Evolutionary conservation across 192 early-diverging fungal species (phyloP), one percentile per base, ranked within the genome.

Genomic region (Coemansia sp.): DNA sequence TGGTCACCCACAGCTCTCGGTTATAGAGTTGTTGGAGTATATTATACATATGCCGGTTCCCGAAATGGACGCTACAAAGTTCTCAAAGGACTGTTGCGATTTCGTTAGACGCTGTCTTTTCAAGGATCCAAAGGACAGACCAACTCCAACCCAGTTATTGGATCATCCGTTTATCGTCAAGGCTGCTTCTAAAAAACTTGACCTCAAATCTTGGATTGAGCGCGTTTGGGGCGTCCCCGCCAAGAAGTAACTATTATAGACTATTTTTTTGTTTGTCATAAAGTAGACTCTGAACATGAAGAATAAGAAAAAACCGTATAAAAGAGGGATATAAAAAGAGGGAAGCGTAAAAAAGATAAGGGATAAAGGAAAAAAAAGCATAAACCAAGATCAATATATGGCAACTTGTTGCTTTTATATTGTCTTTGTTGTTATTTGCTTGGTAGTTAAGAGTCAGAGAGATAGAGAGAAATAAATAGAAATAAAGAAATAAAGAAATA

Each of bases 1-100:
- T 1, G 93, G 91, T 13, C 82, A 91, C 47, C 87, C 89, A 10
- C 78, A 90, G 71, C 74, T 94, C 39, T 86, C 93, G 7, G 92
- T 92, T 8, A 95, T 99, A 78, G 98, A 99, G 76, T 84, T 99
- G 23, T 77, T 99, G 61, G 90, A 95, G 68, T 94, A 91, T 70
- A 98, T 99, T 66, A 91, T 93, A 3, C 91, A 95, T 63, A 90
- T 95, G 71, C 93, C 95, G 2, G 89, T 92, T 17, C 96, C 96
- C 14, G 78, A 86, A 47, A 82, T 95, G 58, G 89, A 90, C 67
- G 86, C 82, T 74, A 82, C 14, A 0, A 63, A 57, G 43, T 86
- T 78, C 40, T 77, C 79, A 10, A 8, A 35, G 4, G 79, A 82
- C 38, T 82, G 75, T 47, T 77, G 78, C 43, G 80, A 82, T 60